Evolutionary conservation across 169 alveolate genomes (phyloP), one percentile per base, ranked within the genome.

Genomic region (Perkinsus olseni): DNA sequence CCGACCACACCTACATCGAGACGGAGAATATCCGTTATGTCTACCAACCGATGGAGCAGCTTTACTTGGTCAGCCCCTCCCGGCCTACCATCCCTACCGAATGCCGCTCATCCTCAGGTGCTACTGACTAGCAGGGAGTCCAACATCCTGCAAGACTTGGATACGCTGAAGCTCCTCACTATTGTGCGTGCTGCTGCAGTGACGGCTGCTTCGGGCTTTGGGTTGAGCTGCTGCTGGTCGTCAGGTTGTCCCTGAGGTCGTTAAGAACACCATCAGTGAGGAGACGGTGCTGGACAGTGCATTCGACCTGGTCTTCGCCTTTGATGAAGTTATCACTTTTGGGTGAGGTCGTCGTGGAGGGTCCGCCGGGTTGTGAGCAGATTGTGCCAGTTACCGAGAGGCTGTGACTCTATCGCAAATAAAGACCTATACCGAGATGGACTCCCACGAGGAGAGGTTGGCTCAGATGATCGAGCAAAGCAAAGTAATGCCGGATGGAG

Each of bases 101-200:
- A 62, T 24, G 34, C 17, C 0, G 0, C 1, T 21, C 10, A 24
- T 8, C 0, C 8, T 62, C 17, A 62, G 82, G 82, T 98, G 4
- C 94, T 98, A 74, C 95, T 98, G 92, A 98, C 99, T 0, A 97
- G 96, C 93, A 96, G 96, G 94, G 95, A 96, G 74, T 95, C 97
- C 91, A 98, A 98, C 95, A 98, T 98, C 45, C 95, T 98, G 92
- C 98, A 98, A 95, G 99, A 97, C 93, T 62, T 97, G 93, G 98
- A 97, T 48, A 96, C 98, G 4, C 94, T 97, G 51, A 95, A 98
- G 92, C 96, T 97, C 92, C 92, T 98, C 92, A 96, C 97, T 74
- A 96, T 96, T 93, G 97, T 96, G 10, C 94, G 96, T 38, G 50
- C 34, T 48, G 50, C 50, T 40, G 3, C 48, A 92, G 93, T 91